Evolutionary conservation across 208 protist species (phyloP).

Genomic region (Willaertia magna): DNA sequence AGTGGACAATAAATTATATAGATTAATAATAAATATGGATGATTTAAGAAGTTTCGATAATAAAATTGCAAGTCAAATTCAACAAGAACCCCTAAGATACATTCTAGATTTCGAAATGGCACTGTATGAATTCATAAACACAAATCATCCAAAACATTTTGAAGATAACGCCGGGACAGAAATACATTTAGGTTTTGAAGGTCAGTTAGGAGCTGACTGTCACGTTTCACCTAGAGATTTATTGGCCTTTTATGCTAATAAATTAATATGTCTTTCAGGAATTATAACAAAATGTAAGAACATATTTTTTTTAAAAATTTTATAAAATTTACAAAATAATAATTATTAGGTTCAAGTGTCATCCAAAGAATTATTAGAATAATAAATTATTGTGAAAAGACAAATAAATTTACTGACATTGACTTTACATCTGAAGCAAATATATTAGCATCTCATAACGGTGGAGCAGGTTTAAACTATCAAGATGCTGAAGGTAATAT

Average conservation of each 20-base stretch:
- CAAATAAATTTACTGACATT: constrained; percentile 62
- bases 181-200: constrained; percentile 75
- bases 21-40: not conserved
- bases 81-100: constrained; percentile 48
- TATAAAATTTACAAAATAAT: not conserved
- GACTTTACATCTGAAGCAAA: constrained; percentile 78
- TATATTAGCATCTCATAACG: constrained; percentile 62
- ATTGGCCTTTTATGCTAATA: constrained; percentile 69
- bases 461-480: constrained; percentile 61
- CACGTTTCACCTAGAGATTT: constrained; percentile 82
- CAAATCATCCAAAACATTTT: constrained; percentile 53
- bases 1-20: too few relatives aligned
- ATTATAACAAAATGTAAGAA: constrained; percentile 65
- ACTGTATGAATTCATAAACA: constrained; percentile 64
- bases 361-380: constrained; percentile 66
- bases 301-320: not conserved
- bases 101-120: constrained; percentile 74
- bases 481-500: constrained; percentile 85
- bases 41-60: not conserved
- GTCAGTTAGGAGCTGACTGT: constrained; percentile 67
- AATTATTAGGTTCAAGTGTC: constrained; percentile 37
- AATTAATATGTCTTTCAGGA: constrained; percentile 87
- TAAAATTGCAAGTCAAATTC: not conserved
- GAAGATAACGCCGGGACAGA: constrained; percentile 62
- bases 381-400: constrained; percentile 87